Percentiles rank a stretch among this genome's conserved stretches.
Evolutionary conservation across 176 grass and related monocot species (phyloP).

Genomic region (Oryza rufipogon): DNA sequence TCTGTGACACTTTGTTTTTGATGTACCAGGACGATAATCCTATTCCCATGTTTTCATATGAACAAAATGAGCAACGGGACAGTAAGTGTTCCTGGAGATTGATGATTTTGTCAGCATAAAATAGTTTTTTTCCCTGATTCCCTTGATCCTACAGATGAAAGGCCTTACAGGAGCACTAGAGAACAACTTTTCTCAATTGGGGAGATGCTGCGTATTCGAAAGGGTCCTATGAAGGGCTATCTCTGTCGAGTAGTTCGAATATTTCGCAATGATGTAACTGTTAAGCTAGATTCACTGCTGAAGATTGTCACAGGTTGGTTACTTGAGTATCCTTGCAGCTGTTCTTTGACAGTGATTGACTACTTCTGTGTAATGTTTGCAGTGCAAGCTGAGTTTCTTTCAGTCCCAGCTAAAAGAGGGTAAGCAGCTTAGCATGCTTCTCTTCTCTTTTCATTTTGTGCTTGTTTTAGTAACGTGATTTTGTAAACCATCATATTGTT

Average conservation of each 20-base stretch:
- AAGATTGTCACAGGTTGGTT: conserved; percentile 96
- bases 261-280: conserved; percentile 88
- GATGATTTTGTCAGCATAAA: background rate
- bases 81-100: conserved; percentile 33
- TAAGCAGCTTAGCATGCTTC: conserved; percentile 48
- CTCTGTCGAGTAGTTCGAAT: conserved; percentile 90
- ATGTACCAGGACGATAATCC: conserved; percentile 61
- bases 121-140: conserved; percentile 40
- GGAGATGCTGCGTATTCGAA: conserved; percentile 77
- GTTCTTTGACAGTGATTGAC: conserved; percentile 38
- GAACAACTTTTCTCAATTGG: conserved; percentile 85
- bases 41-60: conserved; percentile 58
- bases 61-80: conserved; percentile 57
- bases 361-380: conserved; percentile 34
- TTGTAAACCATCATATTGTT: conserved; percentile 3
- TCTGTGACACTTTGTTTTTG: conserved; percentile 42
- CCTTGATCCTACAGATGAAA: conserved; percentile 56
- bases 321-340: conserved; percentile 29
- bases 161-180: conserved; percentile 59
- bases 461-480: background rate
- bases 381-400: conserved; percentile 82
- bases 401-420: conserved; percentile 74
- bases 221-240: conserved; percentile 97
- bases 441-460: conserved; percentile 23
- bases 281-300: conserved; percentile 92